Conservation (phyloP, 768 basidiomycete genomes). For the Trametes coccinea region DNA sequence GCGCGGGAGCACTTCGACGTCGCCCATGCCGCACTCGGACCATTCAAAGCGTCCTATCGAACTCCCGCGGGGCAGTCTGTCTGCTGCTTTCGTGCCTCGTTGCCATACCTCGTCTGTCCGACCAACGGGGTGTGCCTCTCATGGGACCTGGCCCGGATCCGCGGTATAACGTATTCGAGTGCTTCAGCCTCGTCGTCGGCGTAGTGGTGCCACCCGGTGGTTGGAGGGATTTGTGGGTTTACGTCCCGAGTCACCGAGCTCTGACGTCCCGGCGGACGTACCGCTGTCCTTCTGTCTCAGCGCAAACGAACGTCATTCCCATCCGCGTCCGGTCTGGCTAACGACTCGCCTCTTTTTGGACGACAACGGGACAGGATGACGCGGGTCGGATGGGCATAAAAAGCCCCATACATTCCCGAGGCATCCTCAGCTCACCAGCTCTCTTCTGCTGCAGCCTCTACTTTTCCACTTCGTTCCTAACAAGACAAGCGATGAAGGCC, state of each 20-base stretch:
- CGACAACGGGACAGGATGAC: not conserved
- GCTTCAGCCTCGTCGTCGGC: not conserved
- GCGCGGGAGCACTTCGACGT: no score
- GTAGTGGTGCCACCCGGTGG: not conserved
- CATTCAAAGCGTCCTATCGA: no score
- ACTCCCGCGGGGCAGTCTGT: not conserved
- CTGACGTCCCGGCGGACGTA: not conserved
- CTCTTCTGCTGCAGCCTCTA: not conserved
- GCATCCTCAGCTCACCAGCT: not conserved
- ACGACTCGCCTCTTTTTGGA: not conserved
- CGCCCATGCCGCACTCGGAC: no score
- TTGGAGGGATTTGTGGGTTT: no score
- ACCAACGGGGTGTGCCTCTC: not conserved
- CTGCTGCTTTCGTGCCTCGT: not conserved
- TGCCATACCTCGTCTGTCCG: not conserved
- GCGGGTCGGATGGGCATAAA: not conserved
- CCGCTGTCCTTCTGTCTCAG: not conserved
- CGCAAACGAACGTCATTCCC: not conserved
- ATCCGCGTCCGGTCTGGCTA: not conserved
- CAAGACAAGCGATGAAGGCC: slow-evolving; percentile 6
- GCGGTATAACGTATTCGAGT: not conserved
- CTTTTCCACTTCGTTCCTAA: not conserved
- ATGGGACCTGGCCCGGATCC: not conserved
- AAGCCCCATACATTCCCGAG: not conserved
- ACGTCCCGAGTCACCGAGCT: not conserved